Evolutionary conservation across 139 green algal species (phyloP), one percentile per base, ranked within the genome.

Genomic region (Chlamydomonas urium): DNA sequence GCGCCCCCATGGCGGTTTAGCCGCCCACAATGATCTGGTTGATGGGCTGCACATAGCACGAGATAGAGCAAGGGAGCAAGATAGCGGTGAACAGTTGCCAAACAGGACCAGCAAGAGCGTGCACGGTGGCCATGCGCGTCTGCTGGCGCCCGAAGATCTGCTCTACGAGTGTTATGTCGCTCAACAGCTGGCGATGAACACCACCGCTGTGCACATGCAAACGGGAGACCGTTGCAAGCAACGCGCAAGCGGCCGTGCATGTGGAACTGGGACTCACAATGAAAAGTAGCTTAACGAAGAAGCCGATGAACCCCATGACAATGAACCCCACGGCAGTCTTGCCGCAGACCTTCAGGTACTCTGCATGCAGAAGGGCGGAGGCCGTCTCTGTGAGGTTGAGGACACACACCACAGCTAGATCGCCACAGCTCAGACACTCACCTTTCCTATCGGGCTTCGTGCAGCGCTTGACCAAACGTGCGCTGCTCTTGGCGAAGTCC

Each of bases 281-380:
- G 80, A 96, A 98, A 8, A 98, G 87, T 0, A 97, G 84, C 85
- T 98, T 98, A 24, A 98, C 93, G 68, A 98, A 98, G 83, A 98
- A 98, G 33, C 93, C 93, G 59, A 98, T 94, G 85, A 97, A 97
- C 31, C 93, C 93, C 91, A 97, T 96, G 1, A 97, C 85, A 10
- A 97, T 65, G 67, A 98, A 97, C 36, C 93, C 93, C 29, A 96
- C 72, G 0, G 87, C 89, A 23, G 93, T 97, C 47, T 85, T 82
- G 3, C 84, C 73, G 37, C 68, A 86, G 8, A 98, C 87, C 73
- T 96, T 95, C 47, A 85, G 92, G 76, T 93, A 97, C 81, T 97
- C 93, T 96, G 88, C 72, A 31, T 24, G 34, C 4, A 8, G 21
- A 8, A 62, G 53, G 24, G 19, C 5, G 17, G 24, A 5, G 8